A percentile compares a stretch with the other conserved stretches of the same genome.
phyloP scores from a whole-genome alignment of 2,329 filamentous ascomycete genomes.

The Talaromyces sp. region DNA sequence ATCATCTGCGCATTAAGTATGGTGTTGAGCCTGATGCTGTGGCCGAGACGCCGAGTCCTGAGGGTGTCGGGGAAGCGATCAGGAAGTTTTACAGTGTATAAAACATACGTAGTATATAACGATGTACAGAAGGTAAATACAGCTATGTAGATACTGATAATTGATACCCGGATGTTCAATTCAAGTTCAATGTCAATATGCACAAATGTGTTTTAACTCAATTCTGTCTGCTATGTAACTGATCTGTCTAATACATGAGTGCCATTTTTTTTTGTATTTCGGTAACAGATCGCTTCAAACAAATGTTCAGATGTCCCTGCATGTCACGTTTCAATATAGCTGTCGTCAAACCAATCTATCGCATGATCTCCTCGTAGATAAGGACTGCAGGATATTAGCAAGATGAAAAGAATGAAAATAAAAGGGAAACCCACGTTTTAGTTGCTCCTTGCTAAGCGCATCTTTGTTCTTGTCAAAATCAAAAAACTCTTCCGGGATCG shows the following conservation, averaged over 20 bases:
- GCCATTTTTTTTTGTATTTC: neutral
- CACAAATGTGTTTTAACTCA: neutral
- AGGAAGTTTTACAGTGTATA: constrained; percentile 35
- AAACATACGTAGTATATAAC: neutral
- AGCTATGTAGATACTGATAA: neutral
- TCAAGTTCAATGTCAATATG: neutral
- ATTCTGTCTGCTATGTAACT: neutral
- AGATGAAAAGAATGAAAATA: neutral
- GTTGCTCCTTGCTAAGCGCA: constrained; percentile 92
- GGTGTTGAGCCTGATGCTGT: constrained; percentile 51
- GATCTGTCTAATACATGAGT: neutral
- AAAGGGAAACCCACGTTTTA: constrained; percentile 62
- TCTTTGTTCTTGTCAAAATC: constrained; percentile 99
- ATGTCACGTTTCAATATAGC: neutral
- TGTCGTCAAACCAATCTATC: constrained; percentile 35
- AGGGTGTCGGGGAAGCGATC: constrained; percentile 70
- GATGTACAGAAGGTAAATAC: neutral
- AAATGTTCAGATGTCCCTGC: neutral
- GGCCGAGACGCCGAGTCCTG: constrained; percentile 72
- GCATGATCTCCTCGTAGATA: constrained; percentile 96
- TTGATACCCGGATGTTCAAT: neutral
- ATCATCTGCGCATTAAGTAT: constrained; percentile 53
- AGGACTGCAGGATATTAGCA: constrained; percentile 36
- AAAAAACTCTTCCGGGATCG: constrained; percentile 98
- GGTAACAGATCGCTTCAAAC: neutral